Evolutionary conservation across 352 stramenopile species (phyloP), one percentile per base, ranked within the genome.

Genomic region (Pythium brassicae): DNA sequence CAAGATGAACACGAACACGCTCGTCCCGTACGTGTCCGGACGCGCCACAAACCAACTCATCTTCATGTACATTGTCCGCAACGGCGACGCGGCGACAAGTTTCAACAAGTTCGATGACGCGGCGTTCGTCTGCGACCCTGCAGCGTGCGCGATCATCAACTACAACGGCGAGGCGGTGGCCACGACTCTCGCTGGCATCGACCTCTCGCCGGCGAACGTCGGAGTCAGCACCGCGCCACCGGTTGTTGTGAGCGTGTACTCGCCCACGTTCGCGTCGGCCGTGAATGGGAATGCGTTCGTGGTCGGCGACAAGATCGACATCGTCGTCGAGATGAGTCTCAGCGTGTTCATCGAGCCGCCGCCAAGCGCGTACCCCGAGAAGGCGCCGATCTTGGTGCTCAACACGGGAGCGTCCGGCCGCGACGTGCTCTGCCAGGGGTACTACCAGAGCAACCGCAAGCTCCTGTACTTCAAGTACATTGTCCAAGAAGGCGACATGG

Each of bases 301-400:
- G 26, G 78, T 92, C 17, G 85, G 85, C 12, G 85, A 94, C 46
- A 57, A 79, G 19, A 86, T 94, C 43, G 69, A 93, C 9, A 87
- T 94, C 45, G 62, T 94, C 29, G 69, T 94, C 1, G 65, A 88
- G 44, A 90, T 89, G 77, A 84, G 73, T 53, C 55, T 72, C 12
- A 74, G 83, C 7, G 85, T 94, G 15, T 86, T 86, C 50, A 84
- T 94, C 52, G 79, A 93, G 25, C 83, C 85, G 25, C 81, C 83
- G 8, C 80, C 78, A 4, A 87, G 60, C 50, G 74, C 64, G 3
- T 86, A 90, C 34, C 79, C 83, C 15, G 74, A 89, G 22, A 92
- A 92, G 62, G 85, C 83, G 0, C 85, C 85, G 9, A 29, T 84
- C 17, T 49, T 94, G 26, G 57, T 89, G 34, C 66, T 94, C 14